phyloP scores from a whole-genome alignment of 208 protist species.

The Trypanosoma rangeli region DNA sequence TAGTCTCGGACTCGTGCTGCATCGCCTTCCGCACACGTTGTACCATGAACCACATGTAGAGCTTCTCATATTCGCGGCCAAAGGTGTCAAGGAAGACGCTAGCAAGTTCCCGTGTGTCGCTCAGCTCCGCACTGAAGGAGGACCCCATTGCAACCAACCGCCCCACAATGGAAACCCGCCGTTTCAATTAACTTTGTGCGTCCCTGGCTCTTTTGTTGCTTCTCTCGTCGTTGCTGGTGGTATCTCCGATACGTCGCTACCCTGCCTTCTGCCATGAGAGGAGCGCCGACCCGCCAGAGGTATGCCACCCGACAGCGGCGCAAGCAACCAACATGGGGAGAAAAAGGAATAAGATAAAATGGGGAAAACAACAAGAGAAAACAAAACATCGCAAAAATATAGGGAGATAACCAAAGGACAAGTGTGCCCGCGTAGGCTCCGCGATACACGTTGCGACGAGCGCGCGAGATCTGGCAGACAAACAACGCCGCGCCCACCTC shows the following conservation, averaged over 20 bases:
- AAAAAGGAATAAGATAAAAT: no score
- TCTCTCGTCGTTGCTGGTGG: background rate
- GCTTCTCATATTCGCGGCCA: constrained; percentile 24
- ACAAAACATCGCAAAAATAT: background rate
- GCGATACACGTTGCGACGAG: no score
- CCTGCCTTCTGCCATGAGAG: no score
- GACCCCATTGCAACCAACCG: constrained; percentile 8
- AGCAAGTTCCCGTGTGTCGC: constrained; percentile 19
- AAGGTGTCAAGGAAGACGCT: constrained; percentile 21
- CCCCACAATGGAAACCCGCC: no score
- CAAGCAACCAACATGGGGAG: no score
- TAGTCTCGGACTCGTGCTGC: constrained; percentile 5
- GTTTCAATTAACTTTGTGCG: background rate
- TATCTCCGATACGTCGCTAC: no score
- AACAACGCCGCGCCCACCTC: no score
- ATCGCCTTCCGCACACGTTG: constrained; percentile 13
- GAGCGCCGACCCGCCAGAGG: no score
- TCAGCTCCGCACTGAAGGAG: constrained; percentile 19
- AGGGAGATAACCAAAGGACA: background rate
- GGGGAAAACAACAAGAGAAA: constrained; percentile 1
- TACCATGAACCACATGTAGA: constrained; percentile 10
- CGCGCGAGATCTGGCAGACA: no score
- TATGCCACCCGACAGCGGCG: no score
- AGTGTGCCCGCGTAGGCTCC: background rate
- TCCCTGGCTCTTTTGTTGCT: background rate